phyloP scores from a whole-genome alignment of 257 asterid genomes.

The Ophiorrhiza pumila region DNA sequence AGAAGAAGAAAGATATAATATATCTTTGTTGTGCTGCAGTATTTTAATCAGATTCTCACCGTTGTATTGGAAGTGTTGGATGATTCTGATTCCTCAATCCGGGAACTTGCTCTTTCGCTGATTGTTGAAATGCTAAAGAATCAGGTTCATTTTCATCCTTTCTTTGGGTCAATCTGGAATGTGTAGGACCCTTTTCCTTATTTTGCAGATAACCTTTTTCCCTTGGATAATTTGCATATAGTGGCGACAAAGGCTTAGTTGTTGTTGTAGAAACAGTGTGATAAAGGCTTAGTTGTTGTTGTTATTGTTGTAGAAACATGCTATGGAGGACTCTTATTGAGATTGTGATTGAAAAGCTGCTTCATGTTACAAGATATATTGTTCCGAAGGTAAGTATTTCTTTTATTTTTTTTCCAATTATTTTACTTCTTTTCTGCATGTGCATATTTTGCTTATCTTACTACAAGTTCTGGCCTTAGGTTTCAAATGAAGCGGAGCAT shows the following conservation, averaged over 20 bases:
- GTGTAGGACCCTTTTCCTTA: background rate
- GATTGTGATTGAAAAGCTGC: constrained; percentile 85
- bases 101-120: constrained; percentile 73
- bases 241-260: too few species aligned
- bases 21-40: constrained; percentile 44
- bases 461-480: constrained; percentile 43
- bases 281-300: too few species aligned
- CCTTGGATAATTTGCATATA: background rate
- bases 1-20: background rate
- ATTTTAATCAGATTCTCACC: constrained; percentile 92
- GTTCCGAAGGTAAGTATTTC: constrained; percentile 59
- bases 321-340: constrained; percentile 93
- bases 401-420: constrained; percentile 10
- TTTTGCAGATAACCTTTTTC: constrained; percentile 1
- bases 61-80: constrained; percentile 89
- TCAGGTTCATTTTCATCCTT: constrained; percentile 48
- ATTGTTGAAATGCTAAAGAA: constrained; percentile 87
- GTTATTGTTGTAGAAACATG: too few species aligned
- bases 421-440: constrained; percentile 4
- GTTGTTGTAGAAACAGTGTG: too few species aligned
- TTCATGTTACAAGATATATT: constrained; percentile 72
- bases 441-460: constrained; percentile 13
- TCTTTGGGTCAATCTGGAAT: background rate
- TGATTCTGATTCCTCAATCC: constrained; percentile 74
- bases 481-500: constrained; percentile 82